phyloP scores from a whole-genome alignment of 163 green algal genomes.

The Chloroidium sp. region DNA sequence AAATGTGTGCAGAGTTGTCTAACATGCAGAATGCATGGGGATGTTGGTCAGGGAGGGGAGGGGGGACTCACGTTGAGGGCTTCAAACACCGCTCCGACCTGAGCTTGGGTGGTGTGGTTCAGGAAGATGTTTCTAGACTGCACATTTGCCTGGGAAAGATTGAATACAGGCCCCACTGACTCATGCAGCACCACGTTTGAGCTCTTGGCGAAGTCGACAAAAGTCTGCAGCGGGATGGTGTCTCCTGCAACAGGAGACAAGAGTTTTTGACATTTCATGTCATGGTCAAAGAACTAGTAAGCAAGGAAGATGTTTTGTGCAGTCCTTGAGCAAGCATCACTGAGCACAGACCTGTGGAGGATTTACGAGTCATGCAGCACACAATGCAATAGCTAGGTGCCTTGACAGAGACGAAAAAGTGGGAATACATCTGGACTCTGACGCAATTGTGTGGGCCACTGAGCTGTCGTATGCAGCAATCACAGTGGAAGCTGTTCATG shows the following conservation, averaged over 20 bases:
- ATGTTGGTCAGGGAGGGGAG: background rate
- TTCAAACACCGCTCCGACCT: constrained; percentile 17
- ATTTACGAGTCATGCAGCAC: no score
- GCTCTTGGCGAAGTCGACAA: constrained; percentile 18
- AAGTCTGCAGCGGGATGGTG: constrained; percentile 10
- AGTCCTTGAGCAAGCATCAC: no score
- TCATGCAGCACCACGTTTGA: constrained; percentile 25
- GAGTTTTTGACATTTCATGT: background rate
- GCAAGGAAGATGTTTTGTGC: no score
- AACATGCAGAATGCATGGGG: background rate
- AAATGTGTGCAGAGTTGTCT: no score
- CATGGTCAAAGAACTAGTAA: no score
- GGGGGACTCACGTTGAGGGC: background rate
- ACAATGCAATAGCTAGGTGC: no score
- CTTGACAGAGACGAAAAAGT: no score
- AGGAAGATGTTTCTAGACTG: constrained; percentile 16
- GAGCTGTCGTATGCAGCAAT: no score
- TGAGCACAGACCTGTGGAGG: no score
- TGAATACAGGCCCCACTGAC: constrained; percentile 24
- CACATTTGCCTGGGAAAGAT: constrained; percentile 12
- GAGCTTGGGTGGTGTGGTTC: constrained; percentile 22
- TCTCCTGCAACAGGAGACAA: constrained; percentile 13
- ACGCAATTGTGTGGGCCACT: no score
- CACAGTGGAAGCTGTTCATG: no score
- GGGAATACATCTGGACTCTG: no score